Conservation (phyloP, 2,329 filamentous ascomycete genomes). For the Aspergillus carbonarius region DNA sequence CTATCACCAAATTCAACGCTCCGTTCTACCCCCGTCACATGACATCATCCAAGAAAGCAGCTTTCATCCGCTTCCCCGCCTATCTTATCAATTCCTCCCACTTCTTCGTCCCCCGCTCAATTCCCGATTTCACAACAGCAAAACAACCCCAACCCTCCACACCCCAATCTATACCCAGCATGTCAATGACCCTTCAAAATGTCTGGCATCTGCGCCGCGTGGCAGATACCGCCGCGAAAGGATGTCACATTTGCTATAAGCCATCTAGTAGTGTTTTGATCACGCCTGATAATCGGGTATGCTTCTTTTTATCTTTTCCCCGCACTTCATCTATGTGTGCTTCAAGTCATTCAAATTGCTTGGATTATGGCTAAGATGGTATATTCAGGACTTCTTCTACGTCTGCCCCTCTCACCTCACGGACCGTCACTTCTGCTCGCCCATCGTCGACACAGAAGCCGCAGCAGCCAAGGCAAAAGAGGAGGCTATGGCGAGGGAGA, state of each 20-base stretch:
- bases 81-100: not conserved
- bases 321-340: not conserved
- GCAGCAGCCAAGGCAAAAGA: conserved; percentile 45
- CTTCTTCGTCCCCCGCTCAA: not conserved
- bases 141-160: not conserved
- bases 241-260: conserved; percentile 91
- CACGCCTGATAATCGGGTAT: conserved; percentile 83
- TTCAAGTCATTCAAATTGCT: too few species aligned
- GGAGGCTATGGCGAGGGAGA: conserved; percentile 45
- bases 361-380: conserved; percentile 3
- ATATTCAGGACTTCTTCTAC: conserved; percentile 79
- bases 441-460: conserved; percentile 48
- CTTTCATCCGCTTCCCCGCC: not conserved
- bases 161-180: not conserved
- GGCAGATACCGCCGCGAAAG: conserved; percentile 76
- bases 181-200: conserved; percentile 59
- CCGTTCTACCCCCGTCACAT: not conserved
- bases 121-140: not conserved
- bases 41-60: not conserved
- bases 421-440: conserved; percentile 74
- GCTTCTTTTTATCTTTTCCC: not conserved
- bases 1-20: not conserved
- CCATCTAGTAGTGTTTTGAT: conserved; percentile 83
- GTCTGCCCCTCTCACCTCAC: conserved; percentile 80
- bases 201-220: conserved; percentile 83